These are phyloP conservation scores for Dimargaris verticillata DNA, from an alignment of 192 early-diverging fungal species.

Conservation along the genomic window DNA sequence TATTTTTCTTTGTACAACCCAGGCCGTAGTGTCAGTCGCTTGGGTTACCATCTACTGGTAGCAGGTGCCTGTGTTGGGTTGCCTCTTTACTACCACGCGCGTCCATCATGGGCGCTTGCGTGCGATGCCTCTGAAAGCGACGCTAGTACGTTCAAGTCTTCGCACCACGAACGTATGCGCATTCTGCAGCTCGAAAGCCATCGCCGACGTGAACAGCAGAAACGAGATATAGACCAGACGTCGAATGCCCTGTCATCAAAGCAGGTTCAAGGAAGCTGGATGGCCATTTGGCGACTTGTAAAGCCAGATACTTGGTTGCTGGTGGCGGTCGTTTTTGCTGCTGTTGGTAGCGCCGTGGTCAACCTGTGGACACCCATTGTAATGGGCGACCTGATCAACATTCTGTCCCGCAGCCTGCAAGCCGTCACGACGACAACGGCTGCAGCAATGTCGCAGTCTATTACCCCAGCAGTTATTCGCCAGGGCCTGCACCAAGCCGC, in stretches of 20 bases:
- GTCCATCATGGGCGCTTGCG: not conserved
- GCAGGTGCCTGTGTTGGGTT: not conserved
- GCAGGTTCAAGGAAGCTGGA: not conserved
- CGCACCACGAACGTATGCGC: not conserved
- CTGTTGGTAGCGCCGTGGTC: slow-evolving; percentile 35
- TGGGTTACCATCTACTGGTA: not conserved
- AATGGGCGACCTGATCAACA: slow-evolving; percentile 40
- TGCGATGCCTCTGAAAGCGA: not conserved
- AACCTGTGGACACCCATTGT: slow-evolving; percentile 35
- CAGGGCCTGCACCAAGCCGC: slow-evolving; percentile 27
- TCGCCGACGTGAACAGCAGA: not conserved
- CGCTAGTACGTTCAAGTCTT: not conserved
- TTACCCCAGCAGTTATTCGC: slow-evolving; percentile 3
- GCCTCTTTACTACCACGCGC: not conserved
- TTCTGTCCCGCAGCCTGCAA: slow-evolving; percentile 25
- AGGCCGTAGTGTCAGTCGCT: not conserved
- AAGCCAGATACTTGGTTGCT: slow-evolving; percentile 36
- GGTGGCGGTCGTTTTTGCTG: slow-evolving; percentile 30
- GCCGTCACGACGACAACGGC: slow-evolving; percentile 1
- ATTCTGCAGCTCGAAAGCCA: slow-evolving; percentile 6
- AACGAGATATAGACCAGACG: not conserved
- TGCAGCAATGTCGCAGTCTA: not conserved
- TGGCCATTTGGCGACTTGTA: slow-evolving; percentile 28
- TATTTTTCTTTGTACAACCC: too few species aligned
- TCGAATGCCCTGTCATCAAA: not conserved